Evolutionary conservation across 176 grass and related monocot species (phyloP).

Genomic region (Panicum miliaceum): DNA sequence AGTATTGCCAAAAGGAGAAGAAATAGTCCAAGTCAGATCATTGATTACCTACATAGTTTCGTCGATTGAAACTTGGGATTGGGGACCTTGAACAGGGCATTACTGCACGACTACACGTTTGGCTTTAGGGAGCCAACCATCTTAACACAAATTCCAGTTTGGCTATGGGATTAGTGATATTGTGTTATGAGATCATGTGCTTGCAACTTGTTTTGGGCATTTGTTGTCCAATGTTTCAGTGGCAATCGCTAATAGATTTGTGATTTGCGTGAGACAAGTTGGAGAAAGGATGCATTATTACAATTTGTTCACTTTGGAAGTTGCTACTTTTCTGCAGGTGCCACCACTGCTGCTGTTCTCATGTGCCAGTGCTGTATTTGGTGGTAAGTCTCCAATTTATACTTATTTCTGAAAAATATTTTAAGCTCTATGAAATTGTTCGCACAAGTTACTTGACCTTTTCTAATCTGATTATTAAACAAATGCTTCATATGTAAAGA

Average conservation of each 20-base stretch:
- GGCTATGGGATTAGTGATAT: neutral
- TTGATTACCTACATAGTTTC: neutral
- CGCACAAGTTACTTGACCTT: neutral
- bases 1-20: neutral
- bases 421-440: neutral
- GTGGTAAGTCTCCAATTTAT: constrained; percentile 55
- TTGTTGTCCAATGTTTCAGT: neutral
- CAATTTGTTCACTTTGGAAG: neutral
- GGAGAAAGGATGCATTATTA: neutral
- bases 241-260: neutral
- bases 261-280: constrained; percentile 32
- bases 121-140: neutral
- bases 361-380: constrained; percentile 86
- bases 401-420: neutral
- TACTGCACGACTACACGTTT: neutral
- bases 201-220: neutral
- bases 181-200: neutral
- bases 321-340: constrained; percentile 55
- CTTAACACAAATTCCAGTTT: neutral
- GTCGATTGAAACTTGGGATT: neutral
- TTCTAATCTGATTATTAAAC: constrained; percentile 9
- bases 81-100: neutral
- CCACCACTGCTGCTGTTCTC: constrained; percentile 81
- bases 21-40: neutral
- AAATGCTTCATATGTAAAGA: neutral